phyloP scores from a whole-genome alignment of 495 filamentous ascomycete species.

The Xylaria telfairii region DNA sequence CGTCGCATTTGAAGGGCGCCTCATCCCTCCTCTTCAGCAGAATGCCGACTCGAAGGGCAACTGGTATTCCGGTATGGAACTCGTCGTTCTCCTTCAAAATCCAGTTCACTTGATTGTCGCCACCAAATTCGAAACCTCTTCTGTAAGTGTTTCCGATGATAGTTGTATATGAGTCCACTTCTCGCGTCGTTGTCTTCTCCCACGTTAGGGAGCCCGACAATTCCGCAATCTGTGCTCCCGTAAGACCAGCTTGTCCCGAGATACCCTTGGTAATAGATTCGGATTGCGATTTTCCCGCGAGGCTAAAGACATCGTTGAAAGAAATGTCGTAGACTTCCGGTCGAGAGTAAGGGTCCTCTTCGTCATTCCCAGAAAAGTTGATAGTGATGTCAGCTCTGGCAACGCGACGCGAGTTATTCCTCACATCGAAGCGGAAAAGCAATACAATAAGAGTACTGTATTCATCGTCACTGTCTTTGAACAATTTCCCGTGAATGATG shows the following conservation, averaged over 20 bases:
- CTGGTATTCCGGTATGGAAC: neutral
- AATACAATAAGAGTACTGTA: neutral
- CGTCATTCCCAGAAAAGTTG: neutral
- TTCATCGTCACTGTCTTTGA: neutral
- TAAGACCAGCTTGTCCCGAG: neutral
- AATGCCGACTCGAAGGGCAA: neutral
- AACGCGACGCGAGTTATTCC: slow-evolving; percentile 6
- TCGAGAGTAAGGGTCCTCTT: slow-evolving; percentile 6
- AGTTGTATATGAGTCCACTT: neutral
- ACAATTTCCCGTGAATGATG: neutral
- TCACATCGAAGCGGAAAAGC: slow-evolving; percentile 2
- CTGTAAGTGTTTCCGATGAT: neutral
- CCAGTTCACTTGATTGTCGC: slow-evolving; percentile 4
- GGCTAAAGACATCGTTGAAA: slow-evolving; percentile 1
- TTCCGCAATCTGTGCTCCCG: neutral
- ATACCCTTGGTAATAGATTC: neutral
- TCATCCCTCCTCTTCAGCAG: neutral
- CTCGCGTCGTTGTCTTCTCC: neutral
- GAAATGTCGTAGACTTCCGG: slow-evolving; percentile 5
- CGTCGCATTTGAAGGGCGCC: slow-evolving; percentile 3
- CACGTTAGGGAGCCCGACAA: neutral
- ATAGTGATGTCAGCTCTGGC: neutral
- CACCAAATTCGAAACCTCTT: slow-evolving; percentile 3
- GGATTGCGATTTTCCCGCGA: neutral
- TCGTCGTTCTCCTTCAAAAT: slow-evolving; percentile 2